Evolutionary conservation across 1,284 basidiomycete species (phyloP), one percentile per base, ranked within the genome.

Genomic region (Cutaneotrichosporon daszewskae): DNA sequence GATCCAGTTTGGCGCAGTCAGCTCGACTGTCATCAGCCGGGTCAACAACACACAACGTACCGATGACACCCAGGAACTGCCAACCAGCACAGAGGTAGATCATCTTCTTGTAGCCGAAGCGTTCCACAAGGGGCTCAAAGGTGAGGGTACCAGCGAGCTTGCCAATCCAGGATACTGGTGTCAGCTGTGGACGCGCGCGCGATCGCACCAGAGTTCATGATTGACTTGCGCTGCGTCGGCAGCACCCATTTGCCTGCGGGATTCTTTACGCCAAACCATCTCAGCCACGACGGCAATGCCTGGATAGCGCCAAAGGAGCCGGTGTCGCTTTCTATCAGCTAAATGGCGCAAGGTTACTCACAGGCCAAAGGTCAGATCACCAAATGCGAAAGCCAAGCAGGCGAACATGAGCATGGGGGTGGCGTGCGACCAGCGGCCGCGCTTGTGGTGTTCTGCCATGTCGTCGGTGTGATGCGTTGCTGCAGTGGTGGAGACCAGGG

Each of bases 331-430:
- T n/a, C 13, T 2, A 16, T 41, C 32, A 40, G 51, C 19, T 2
- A 4, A 14, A 12, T 22, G 8, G 6, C 6, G 31, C n/a, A 32
- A 20, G 19, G n/a, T 5, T 3, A 47, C 54, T 43, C n/a, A 57
- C 55, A 39, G 36, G 11, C 55, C 55, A 36, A 53, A 57, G 28
- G 55, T 39, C 6, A 57, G 19, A 36, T 55, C 45, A 4, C 50
- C 55, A 25, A 32, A 49, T 10, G 47, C 35, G n/a, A n/a, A n/a
- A n/a, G n/a, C n/a, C n/a, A n/a, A n/a, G n/a, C n/a, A n/a, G n/a
- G n/a, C n/a, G n/a, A n/a, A n/a, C n/a, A n/a, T n/a, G n/a, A n/a
- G n/a, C n/a, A n/a, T n/a, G n/a, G n/a, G n/a, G n/a, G n/a, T n/a
- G n/a, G n/a, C n/a, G n/a, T n/a, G n/a, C n/a, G n/a, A n/a, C n/a